Evolutionary conservation across 2,329 filamentous ascomycete species (phyloP).

Genomic region (Rugonectria rugulosa): DNA sequence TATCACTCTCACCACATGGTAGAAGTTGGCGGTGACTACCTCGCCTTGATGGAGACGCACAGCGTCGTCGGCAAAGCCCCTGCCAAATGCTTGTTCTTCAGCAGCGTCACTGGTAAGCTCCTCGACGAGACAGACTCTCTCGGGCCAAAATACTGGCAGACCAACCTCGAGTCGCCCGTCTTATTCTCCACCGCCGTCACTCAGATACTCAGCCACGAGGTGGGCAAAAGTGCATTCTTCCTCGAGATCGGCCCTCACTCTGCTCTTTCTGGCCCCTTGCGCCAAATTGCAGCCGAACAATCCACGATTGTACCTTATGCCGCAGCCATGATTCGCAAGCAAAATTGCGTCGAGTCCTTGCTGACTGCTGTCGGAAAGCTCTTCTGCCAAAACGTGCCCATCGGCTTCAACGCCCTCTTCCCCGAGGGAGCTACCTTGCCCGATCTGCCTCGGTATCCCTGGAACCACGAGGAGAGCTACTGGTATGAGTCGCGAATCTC

Average conservation of each 20-base stretch:
- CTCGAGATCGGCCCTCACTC: conserved; percentile 40
- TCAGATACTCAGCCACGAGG: not conserved
- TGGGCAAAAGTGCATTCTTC: conserved; percentile 21
- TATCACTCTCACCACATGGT: conserved; percentile 52
- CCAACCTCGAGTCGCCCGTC: conserved; percentile 43
- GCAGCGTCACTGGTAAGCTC: conserved; percentile 41
- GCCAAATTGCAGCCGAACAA: conserved; percentile 31
- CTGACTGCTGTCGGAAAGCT: conserved; percentile 9
- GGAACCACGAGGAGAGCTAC: conserved; percentile 19
- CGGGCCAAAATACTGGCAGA: conserved; percentile 38
- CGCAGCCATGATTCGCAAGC: not conserved
- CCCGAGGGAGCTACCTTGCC: conserved; percentile 7
- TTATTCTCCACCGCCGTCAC: conserved; percentile 31
- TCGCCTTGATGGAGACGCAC: conserved; percentile 24
- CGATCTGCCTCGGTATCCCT: conserved; percentile 47
- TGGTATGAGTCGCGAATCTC: conserved; percentile 16
- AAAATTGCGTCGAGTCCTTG: not conserved
- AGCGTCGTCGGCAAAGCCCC: conserved; percentile 10
- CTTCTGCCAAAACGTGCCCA: not conserved
- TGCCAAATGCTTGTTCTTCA: conserved; percentile 29
- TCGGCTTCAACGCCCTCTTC: not conserved
- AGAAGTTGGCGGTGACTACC: conserved; percentile 36
- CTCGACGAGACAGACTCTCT: conserved; percentile 23
- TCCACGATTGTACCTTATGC: not conserved
- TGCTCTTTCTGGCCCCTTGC: conserved; percentile 34